These are phyloP conservation scores for Henckelia pumila DNA, from an alignment of 257 asterid species.

Conservation along the genomic window DNA sequence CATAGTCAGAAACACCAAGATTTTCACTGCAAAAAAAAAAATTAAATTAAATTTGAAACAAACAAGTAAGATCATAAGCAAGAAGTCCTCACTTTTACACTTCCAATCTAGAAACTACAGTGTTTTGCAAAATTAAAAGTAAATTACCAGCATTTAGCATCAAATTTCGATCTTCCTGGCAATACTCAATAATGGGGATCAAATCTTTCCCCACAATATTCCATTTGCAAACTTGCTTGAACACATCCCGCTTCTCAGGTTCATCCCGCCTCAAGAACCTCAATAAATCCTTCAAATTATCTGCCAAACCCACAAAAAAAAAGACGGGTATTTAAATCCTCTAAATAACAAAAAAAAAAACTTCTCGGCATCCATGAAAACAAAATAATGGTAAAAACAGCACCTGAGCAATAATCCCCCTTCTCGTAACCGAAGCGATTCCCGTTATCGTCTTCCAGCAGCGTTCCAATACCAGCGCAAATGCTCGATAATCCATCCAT, in stretches of 20 bases:
- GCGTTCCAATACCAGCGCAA: conserved; percentile 75
- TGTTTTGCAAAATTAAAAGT: background rate
- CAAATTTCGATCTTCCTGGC: conserved; percentile 72
- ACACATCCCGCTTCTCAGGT: conserved; percentile 85
- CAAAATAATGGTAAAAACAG: no score
- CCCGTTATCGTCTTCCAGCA: conserved; percentile 68
- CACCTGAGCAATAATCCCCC: conserved; percentile 74
- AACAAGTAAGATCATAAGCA: background rate
- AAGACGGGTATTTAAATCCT: background rate
- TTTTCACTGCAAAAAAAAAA: conserved; percentile 70
- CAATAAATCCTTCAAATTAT: conserved; percentile 82
- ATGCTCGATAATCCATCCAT: conserved; percentile 82
- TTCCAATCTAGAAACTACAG: background rate
- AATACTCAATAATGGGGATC: conserved; percentile 72
- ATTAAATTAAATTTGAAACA: background rate
- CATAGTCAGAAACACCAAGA: conserved; percentile 89
- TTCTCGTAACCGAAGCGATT: conserved; percentile 56
- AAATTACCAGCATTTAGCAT: conserved; percentile 75
- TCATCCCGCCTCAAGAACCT: conserved; percentile 92
- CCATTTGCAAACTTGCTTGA: conserved; percentile 93
- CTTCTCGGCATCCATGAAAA: background rate
- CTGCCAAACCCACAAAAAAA: conserved; percentile 37
- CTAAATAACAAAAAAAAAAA: background rate
- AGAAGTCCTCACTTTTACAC: background rate
- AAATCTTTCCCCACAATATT: conserved; percentile 63